Percentiles rank a stretch among this genome's conserved stretches.
phyloP scores from a whole-genome alignment of 345 rosid genomes.

The Gynandropsis gynandra region DNA sequence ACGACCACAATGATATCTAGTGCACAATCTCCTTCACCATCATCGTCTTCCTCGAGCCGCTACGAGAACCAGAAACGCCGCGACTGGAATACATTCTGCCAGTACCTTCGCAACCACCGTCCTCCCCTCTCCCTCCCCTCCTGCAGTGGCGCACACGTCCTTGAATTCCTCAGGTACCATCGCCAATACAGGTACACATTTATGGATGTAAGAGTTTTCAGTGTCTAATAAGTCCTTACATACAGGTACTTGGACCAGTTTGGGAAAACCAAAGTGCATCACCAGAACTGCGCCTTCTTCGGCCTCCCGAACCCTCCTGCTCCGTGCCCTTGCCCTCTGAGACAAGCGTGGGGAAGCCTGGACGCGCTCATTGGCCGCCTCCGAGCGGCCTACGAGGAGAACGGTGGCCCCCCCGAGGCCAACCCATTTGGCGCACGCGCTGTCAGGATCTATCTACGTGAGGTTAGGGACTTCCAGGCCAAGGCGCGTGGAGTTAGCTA shows the following conservation, averaged over 20 bases:
- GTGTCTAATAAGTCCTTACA: no score
- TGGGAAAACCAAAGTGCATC: constrained; percentile 37
- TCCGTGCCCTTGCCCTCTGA: constrained; percentile 84
- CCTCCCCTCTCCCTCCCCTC: constrained; percentile 62
- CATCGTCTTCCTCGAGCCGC: constrained; percentile 42
- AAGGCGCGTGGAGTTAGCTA: constrained; percentile 87
- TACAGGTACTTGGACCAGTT: constrained; percentile 21
- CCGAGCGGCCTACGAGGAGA: constrained; percentile 79
- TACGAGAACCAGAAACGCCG: constrained; percentile 82
- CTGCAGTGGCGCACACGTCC: constrained; percentile 83
- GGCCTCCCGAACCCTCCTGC: constrained; percentile 80
- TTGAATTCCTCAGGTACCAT: constrained; percentile 60
- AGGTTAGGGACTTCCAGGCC: constrained; percentile 83
- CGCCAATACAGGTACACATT: no score
- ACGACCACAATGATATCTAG: constrained; percentile 1
- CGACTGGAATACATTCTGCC: constrained; percentile 93
- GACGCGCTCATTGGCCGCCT: constrained; percentile 89
- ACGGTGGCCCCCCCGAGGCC: constrained; percentile 70
- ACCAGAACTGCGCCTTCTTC: constrained; percentile 73
- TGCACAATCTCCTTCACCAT: constrained; percentile 17
- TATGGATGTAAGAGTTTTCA: no score
- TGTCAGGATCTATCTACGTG: constrained; percentile 69
- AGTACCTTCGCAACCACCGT: constrained; percentile 69
- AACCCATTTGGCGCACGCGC: constrained; percentile 84
- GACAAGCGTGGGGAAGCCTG: constrained; percentile 95